Evolutionary conservation across 2,329 filamentous ascomycete genomes (phyloP).

Genomic region (Biscogniauxia marginata): DNA sequence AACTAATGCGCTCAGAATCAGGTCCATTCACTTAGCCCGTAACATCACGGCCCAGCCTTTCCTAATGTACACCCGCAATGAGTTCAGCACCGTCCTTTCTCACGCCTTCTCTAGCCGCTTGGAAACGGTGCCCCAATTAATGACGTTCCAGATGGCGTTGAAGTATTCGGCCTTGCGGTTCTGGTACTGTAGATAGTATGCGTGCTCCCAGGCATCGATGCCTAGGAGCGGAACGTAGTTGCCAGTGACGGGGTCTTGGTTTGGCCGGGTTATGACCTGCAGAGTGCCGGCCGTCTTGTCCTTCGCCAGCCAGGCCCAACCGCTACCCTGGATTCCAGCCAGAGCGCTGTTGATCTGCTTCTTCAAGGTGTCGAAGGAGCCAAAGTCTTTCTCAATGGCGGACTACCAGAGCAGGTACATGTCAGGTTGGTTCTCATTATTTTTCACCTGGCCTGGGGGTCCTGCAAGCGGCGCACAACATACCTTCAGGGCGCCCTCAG

Average conservation of each 20-base stretch:
- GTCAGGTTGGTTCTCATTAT: constrained; percentile 3
- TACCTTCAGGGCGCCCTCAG: constrained; percentile 44
- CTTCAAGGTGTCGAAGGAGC: constrained; percentile 51
- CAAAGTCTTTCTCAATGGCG: constrained; percentile 56
- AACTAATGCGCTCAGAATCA: neutral
- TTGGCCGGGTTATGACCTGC: constrained; percentile 60
- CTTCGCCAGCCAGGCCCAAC: constrained; percentile 67
- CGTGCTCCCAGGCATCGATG: constrained; percentile 65
- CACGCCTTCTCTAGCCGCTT: constrained; percentile 30
- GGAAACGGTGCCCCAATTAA: constrained; percentile 61
- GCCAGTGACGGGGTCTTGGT: constrained; percentile 59
- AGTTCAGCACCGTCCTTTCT: neutral
- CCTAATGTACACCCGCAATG: neutral
- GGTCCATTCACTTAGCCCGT: neutral
- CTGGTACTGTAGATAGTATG: constrained; percentile 65
- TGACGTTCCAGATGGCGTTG: constrained; percentile 74
- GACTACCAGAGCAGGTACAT: constrained; percentile 34
- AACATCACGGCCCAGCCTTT: neutral
- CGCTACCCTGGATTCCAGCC: constrained; percentile 61
- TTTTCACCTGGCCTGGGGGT: too few relatives aligned
- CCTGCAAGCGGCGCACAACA: too few relatives aligned
- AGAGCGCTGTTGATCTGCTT: constrained; percentile 55
- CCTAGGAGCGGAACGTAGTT: constrained; percentile 54
- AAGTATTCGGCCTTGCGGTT: constrained; percentile 84
- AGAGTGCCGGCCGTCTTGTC: constrained; percentile 48